These are phyloP conservation scores for Calocybe cyanea DNA, from an alignment of 768 basidiomycete genomes.

Conservation along the genomic window DNA sequence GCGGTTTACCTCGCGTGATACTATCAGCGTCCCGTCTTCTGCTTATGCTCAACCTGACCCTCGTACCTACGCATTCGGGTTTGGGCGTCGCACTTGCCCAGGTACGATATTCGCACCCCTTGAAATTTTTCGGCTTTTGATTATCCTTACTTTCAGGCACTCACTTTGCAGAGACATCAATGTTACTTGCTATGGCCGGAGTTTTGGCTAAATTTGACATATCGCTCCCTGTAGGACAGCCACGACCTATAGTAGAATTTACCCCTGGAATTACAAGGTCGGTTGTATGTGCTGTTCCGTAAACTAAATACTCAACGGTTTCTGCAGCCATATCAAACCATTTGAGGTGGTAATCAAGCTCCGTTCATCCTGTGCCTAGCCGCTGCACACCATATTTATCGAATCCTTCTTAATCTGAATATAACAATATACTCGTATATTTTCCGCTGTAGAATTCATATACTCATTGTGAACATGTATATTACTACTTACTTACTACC, in stretches of 20 bases:
- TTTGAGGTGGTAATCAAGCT: slow-evolving; percentile 17
- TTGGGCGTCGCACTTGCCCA: slow-evolving; percentile 30
- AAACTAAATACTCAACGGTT: not conserved
- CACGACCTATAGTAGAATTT: slow-evolving; percentile 20
- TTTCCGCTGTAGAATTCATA: too few species aligned
- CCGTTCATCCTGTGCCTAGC: slow-evolving; percentile 1
- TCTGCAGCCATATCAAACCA: slow-evolving; percentile 20
- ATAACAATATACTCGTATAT: too few species aligned
- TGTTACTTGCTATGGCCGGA: slow-evolving; percentile 28
- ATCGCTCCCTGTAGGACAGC: slow-evolving; percentile 14
- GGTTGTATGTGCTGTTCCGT: not conserved
- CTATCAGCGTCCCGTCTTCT: not conserved
- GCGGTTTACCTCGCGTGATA: slow-evolving; percentile 21
- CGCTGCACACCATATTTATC: not conserved
- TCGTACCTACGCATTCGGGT: slow-evolving; percentile 28
- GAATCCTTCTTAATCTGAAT: too few species aligned
- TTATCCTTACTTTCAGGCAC: slow-evolving; percentile 16
- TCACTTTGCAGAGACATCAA: slow-evolving; percentile 28
- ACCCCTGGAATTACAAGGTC: slow-evolving; percentile 30
- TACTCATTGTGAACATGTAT: too few species aligned
- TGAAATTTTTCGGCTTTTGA: not conserved
- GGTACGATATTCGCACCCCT: slow-evolving; percentile 19
- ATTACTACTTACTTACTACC: too few species aligned
- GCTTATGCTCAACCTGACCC: slow-evolving; percentile 26
- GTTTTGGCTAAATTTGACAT: slow-evolving; percentile 27